phyloP scores from a whole-genome alignment of 2,329 filamentous ascomycete species.

The Aspergillus glaucus region DNA sequence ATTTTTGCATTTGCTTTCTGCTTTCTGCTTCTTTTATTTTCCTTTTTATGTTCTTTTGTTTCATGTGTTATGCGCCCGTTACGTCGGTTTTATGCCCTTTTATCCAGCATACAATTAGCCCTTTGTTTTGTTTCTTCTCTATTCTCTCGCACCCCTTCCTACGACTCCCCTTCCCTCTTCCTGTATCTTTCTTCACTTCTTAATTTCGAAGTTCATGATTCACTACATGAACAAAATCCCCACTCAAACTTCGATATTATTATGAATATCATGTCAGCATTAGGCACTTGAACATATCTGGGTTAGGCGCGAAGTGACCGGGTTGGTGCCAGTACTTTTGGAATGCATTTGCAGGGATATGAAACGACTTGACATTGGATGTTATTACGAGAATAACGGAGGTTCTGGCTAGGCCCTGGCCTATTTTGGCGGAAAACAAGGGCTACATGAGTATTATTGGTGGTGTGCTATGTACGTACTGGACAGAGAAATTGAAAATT shows the following conservation, averaged over 20 bases:
- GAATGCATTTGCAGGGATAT: neutral
- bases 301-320: neutral
- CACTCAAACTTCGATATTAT: constrained; percentile 9
- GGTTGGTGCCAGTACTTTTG: neutral
- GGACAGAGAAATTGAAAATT: neutral
- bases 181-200: neutral
- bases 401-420: neutral
- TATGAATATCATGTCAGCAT: constrained; percentile 12
- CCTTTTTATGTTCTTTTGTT: neutral
- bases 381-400: neutral
- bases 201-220: neutral
- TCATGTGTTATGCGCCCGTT: neutral
- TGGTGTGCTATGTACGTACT: neutral
- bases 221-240: constrained; percentile 14
- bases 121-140: neutral
- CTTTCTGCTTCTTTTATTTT: neutral
- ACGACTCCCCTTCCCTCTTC: constrained; percentile 5
- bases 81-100: neutral
- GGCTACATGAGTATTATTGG: neutral
- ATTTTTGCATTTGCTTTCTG: neutral
- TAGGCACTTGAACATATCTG: constrained; percentile 5
- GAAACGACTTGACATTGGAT: neutral
- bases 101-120: neutral
- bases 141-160: neutral
- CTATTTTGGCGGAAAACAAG: neutral